These are phyloP conservation scores for Populus hybrid DNA, from an alignment of 441 rosid species.

Conservation along the genomic window DNA sequence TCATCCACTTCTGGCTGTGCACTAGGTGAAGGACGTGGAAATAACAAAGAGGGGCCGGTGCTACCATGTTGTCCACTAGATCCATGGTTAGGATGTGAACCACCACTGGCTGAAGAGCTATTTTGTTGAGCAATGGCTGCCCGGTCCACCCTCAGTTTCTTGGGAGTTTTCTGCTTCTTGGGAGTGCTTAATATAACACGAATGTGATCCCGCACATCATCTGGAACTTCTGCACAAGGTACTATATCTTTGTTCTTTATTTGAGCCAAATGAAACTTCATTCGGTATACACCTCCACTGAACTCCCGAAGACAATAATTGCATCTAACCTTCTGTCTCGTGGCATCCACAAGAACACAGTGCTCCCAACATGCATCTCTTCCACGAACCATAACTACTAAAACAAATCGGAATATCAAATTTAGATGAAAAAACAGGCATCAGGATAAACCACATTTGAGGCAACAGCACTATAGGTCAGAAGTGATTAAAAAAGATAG, in stretches of 20 bases:
- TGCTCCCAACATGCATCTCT: constrained; percentile 73
- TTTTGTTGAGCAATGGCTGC: constrained; percentile 36
- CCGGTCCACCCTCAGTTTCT: constrained; percentile 35
- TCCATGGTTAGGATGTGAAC: constrained; percentile 35
- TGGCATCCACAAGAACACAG: constrained; percentile 55
- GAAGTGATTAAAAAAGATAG: not conserved
- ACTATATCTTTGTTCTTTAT: constrained; percentile 61
- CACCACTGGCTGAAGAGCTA: constrained; percentile 48
- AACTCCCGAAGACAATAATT: constrained; percentile 58
- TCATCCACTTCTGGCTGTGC: constrained; percentile 31
- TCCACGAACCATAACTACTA: constrained; percentile 51
- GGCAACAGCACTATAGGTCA: not conserved
- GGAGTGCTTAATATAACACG: constrained; percentile 41
- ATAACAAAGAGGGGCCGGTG: constrained; percentile 41
- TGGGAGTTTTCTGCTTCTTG: constrained; percentile 41
- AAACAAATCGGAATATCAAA: constrained; percentile 1
- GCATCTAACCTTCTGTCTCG: constrained; percentile 58
- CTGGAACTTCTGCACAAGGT: constrained; percentile 50
- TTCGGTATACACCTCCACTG: constrained; percentile 64
- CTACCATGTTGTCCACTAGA: constrained; percentile 47
- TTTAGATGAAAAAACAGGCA: not conserved
- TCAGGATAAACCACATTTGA: not conserved
- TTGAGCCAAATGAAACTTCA: constrained; percentile 71
- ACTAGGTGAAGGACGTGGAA: constrained; percentile 29
- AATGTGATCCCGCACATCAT: constrained; percentile 43